Conservation (phyloP, 2,329 filamentous ascomycete genomes). For the Camillea tinctor region DNA sequence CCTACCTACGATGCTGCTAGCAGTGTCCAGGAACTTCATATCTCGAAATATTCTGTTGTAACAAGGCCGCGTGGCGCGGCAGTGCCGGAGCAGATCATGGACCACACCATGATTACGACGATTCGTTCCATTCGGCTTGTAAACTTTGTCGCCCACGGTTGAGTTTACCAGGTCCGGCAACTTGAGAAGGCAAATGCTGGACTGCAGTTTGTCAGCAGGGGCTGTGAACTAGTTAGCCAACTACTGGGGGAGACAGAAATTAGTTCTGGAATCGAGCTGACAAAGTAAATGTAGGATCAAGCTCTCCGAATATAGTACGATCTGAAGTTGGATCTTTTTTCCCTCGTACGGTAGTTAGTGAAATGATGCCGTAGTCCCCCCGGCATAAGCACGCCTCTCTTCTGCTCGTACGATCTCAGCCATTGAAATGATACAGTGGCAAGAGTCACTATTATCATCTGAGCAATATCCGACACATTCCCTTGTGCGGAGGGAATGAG, state of each 20-base stretch:
- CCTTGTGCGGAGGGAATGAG: background rate
- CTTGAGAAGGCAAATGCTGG: background rate
- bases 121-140: background rate
- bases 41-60: background rate
- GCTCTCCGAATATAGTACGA: background rate
- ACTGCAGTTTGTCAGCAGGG: background rate
- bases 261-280: background rate
- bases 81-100: background rate
- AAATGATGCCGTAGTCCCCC: background rate
- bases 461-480: background rate
- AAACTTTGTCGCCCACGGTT: background rate
- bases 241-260: background rate
- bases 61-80: background rate
- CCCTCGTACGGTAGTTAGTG: background rate
- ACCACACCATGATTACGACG: background rate
- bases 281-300: background rate
- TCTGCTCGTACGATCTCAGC: background rate
- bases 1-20: background rate
- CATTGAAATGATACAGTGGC: background rate
- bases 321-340: background rate
- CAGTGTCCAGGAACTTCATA: background rate
- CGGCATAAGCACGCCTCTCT: background rate
- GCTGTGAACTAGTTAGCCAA: background rate
- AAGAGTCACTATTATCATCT: background rate
- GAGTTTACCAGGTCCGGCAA: background rate